Base-by-base conservation (phyloP, 1,284 basidiomycete genomes). In the Ganoderma sp. region DNA sequence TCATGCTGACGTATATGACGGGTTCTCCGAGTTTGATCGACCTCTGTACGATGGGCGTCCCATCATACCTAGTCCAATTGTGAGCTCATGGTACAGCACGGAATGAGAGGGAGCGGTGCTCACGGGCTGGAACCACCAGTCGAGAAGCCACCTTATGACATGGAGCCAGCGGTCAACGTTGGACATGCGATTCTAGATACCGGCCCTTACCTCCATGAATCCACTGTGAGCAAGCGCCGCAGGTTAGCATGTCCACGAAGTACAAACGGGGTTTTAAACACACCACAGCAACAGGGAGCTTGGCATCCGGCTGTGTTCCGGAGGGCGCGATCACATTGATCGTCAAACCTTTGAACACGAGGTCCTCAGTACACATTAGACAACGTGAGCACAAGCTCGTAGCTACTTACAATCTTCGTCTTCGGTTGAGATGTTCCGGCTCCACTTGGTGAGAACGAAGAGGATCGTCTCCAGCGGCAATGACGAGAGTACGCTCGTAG, bases 231-330 rank as follows among this genome's bases (percentile, higher is more conserved):
- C 15, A 6, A 48, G 0, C 43, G 7, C 28, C n/a, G 32, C 3
- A 25, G 25, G n/a, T 42, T 10, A 57, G 8, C 56, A 10, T 10
- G 28, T 34, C 32, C 39, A 28, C 39, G 34, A 34, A 64, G 45
- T 42, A 12, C 22, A 12, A 17, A 63, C 57, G 19, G 37, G 6
- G 5, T 8, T 67, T 2, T 32, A 54, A 37, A 78, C 83, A 69
- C 73, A 88, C 87, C 42, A 84, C 81, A 17, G 88, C 79, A 4
- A 91, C 87, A 0, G 89, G 89, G 28, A 89, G 77, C 45, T 84
- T 83, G 0, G 82, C 81, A 0, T 34, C 22, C 8, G 45, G 56
- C 25, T 70, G 72, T 1, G 81, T 58, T 0, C 76, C 78, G 1
- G 81, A 75, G 3, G 88, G 85, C 41, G 81, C 84, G 17, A 60